Base-by-base conservation (phyloP, 208 protist genomes). In the Trypanosoma boissoni region DNA sequence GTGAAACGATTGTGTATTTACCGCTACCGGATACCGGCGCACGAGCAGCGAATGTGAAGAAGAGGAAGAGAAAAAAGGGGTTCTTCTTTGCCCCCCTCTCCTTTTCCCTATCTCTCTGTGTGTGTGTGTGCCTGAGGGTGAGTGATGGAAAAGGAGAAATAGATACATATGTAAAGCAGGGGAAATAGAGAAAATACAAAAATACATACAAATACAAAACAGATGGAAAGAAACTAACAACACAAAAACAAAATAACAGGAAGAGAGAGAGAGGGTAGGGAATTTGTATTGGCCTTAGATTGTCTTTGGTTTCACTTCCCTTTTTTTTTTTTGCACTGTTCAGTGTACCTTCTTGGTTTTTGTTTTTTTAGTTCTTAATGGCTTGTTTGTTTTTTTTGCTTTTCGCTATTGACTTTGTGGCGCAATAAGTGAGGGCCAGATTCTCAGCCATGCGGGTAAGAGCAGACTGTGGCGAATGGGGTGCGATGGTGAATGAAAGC, bases 1-100 rank as follows among this genome's bases (percentile, higher is more conserved):
- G 14, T 16, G 27, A 8, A 68, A 68, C 51, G 58, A 52, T 20
- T 54, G 54, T 3, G 58, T 58, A 52, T 31, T 39, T n/a, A 31
- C 28, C 50, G 44, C 56, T 26, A 59, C 36, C 34, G 56, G 9
- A 32, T 18, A 16, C 10, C 12, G 55, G 56, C 55, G 58, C n/a
- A n/a, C n/a, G n/a, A n/a, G n/a, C n/a, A 54, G 20, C 8, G 23
- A 16, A 27, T 51, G 23, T 51, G 45, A 51, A 26, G 23, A 16
- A 27, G n/a, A 14, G 28, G 28, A 18, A 54, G 5, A 20, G 10
- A 3, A 28, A 18, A 18, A 36, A 56, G 23, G 8, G 20, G 12
- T 58, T 58, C 37, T 58, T 49, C 39, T 58, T 16, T 31, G 9
- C 37, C 42, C 42, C 23, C 8, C 29, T 28, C 18, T 49, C 20